Conservation (phyloP, 305 asterid species). For the Solanum hybrid region DNA sequence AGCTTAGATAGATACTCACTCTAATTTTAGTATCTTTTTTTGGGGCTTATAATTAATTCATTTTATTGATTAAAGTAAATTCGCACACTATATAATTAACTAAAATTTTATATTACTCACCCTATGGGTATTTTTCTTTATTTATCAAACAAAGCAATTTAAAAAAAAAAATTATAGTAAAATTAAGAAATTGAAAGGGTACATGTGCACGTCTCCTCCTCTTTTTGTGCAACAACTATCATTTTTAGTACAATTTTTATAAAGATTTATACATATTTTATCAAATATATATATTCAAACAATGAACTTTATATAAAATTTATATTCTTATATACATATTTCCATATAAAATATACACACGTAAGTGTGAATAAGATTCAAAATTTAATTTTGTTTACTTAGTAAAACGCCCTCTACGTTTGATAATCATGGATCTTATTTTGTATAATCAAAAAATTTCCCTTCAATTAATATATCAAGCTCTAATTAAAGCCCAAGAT, state of each 20-base stretch:
- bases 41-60: no score
- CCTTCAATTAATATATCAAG: background rate
- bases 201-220: background rate
- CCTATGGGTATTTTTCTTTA: no score
- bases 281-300: background rate
- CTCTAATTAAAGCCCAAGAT: background rate
- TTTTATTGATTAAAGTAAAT: no score
- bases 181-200: no score
- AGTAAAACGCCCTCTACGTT: background rate
- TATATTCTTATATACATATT: background rate
- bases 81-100: no score
- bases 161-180: no score
- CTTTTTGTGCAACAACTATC: background rate
- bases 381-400: background rate
- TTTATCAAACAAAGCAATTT: no score
- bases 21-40: no score
- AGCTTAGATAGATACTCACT: background rate
- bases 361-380: background rate
- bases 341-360: background rate
- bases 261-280: no score
- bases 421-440: background rate
- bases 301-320: background rate
- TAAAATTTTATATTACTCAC: no score
- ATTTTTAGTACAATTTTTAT: no score
- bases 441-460: background rate